Evolutionary conservation across 2,329 filamentous ascomycete species (phyloP).

Genomic region (Calonectria fujianensis): DNA sequence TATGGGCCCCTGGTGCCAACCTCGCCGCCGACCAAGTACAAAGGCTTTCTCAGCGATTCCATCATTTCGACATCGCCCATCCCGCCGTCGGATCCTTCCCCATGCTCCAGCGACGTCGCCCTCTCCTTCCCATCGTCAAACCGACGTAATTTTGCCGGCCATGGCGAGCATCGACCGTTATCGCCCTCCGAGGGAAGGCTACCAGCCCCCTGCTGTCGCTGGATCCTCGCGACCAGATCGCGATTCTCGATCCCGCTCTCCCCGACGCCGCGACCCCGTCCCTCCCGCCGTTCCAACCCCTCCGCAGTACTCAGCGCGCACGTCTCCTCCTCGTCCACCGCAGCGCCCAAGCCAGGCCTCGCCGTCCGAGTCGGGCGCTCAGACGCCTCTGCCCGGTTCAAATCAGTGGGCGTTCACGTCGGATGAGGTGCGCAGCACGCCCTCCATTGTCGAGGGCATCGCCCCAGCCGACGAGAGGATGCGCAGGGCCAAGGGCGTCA

Average conservation of each 20-base stretch:
- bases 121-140: conserved; percentile 48
- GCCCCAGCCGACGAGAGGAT: conserved; percentile 84
- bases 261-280: conserved; percentile 69
- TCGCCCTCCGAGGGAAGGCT: conserved; percentile 73
- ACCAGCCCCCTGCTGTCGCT: conserved; percentile 71
- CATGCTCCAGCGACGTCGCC: conserved; percentile 53
- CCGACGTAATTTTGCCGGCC: conserved; percentile 52
- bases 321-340: conserved; percentile 72
- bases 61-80: conserved; percentile 35
- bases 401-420: conserved; percentile 93
- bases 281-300: conserved; percentile 78
- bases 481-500: conserved; percentile 91
- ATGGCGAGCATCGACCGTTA: conserved; percentile 79
- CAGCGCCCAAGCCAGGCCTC: conserved; percentile 66
- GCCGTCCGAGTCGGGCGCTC: conserved; percentile 63
- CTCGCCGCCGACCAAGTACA: conserved; percentile 42
- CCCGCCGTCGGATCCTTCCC: conserved; percentile 37
- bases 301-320: conserved; percentile 72
- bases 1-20: conserved; percentile 50
- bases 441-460: conserved; percentile 90
- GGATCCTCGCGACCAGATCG: conserved; percentile 64
- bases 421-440: conserved; percentile 87
- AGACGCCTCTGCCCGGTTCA: conserved; percentile 60
- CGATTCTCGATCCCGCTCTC: conserved; percentile 69
- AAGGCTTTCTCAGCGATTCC: conserved; percentile 37